Percentiles rank a stretch among this genome's conserved stretches.
These are phyloP conservation scores for Camelina hispida DNA, from an alignment of 345 rosid species.

Conservation along the genomic window DNA sequence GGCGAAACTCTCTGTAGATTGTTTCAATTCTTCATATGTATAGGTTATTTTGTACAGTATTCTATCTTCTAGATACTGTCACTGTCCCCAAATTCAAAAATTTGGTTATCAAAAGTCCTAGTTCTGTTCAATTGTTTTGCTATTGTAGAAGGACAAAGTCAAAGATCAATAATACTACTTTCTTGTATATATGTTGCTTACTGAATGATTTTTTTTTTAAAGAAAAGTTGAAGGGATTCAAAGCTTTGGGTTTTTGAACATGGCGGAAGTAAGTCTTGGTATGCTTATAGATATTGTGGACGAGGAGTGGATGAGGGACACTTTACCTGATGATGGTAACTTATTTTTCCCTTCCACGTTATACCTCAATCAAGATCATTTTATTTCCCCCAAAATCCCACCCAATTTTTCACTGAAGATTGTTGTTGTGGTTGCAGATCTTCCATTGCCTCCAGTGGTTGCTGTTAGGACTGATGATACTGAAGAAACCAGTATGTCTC, in stretches of 20 bases:
- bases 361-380: not conserved
- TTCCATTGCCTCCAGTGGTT: constrained; percentile 75
- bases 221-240: constrained; percentile 15
- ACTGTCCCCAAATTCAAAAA: not conserved
- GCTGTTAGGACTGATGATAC: constrained; percentile 76
- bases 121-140: not conserved
- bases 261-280: constrained; percentile 80
- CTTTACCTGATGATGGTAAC: constrained; percentile 88
- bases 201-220: not conserved
- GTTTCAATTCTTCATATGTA: not conserved
- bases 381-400: not conserved
- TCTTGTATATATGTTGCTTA: not conserved
- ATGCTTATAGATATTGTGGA: constrained; percentile 89
- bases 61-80: not conserved
- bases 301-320: constrained; percentile 97
- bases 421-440: constrained; percentile 58
- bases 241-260: constrained; percentile 36
- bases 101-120: not conserved
- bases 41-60: not conserved
- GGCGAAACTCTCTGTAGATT: not conserved
- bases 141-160: not conserved
- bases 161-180: not conserved
- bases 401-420: constrained; percentile 13
- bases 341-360: not conserved
- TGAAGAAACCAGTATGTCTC: constrained; percentile 85